A percentile compares a stretch with the other conserved stretches of the same genome.
phyloP scores from a whole-genome alignment of 2,329 filamentous ascomycete genomes.

The Curvularia eragrostidis region DNA sequence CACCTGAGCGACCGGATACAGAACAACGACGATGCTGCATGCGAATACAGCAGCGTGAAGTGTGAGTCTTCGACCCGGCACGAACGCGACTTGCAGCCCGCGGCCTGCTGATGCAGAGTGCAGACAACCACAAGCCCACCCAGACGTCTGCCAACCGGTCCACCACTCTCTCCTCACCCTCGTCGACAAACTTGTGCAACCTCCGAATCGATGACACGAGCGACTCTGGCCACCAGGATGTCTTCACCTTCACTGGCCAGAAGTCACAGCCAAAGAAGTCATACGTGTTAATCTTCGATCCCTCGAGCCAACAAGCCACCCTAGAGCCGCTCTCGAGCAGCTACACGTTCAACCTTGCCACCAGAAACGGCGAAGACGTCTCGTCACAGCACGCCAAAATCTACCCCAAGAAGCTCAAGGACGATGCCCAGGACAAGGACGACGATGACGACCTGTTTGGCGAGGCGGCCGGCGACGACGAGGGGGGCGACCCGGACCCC shows the following conservation, averaged over 20 bases:
- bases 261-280: constrained; percentile 43
- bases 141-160: constrained; percentile 40
- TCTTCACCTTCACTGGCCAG: constrained; percentile 52
- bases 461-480: constrained; percentile 36
- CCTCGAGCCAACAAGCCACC: constrained; percentile 75
- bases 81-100: constrained; percentile 2
- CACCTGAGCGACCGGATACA: constrained; percentile 46
- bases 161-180: constrained; percentile 35
- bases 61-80: constrained; percentile 30
- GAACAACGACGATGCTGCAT: constrained; percentile 24
- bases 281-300: constrained; percentile 74
- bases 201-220: constrained; percentile 41
- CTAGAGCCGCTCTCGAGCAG: constrained; percentile 82
- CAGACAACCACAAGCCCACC: constrained; percentile 56
- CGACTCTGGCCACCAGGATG: constrained; percentile 35
- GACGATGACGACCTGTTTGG: constrained; percentile 41
- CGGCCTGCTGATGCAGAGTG: constrained; percentile 24
- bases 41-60: constrained; percentile 43
- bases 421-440: constrained; percentile 36
- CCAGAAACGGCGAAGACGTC: constrained; percentile 70
- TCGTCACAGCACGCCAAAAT: constrained; percentile 73
- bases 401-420: constrained; percentile 44
- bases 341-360: constrained; percentile 85
- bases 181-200: constrained; percentile 33
- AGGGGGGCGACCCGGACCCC: constrained; percentile 50